phyloP scores from a whole-genome alignment of 805 yeast species.

The Metschnikowia sp. region DNA sequence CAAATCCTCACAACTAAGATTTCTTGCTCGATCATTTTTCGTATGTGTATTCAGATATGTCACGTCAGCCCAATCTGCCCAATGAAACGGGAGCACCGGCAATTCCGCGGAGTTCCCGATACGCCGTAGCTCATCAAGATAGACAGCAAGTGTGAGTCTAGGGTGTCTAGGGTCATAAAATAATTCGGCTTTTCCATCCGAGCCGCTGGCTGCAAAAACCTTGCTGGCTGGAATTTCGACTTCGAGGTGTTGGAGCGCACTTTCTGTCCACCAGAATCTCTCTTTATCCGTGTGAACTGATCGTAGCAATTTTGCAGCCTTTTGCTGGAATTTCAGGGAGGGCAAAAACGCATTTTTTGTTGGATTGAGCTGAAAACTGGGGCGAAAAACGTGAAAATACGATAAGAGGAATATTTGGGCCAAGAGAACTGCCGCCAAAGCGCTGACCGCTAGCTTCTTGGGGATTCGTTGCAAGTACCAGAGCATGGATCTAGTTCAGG shows the following conservation, averaged over 20 bases:
- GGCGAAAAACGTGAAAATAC: too few relatives aligned
- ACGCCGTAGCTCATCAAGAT: conserved; percentile 32
- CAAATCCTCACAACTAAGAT: conserved; percentile 25
- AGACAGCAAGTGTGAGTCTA: conserved; percentile 49
- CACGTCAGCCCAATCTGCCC: conserved; percentile 57
- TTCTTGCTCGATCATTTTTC: conserved; percentile 19
- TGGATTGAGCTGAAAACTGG: too few relatives aligned
- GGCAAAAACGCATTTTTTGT: too few relatives aligned
- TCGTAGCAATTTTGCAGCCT: too few relatives aligned
- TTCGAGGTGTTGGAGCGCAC: conserved; percentile 10
- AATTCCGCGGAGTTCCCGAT: conserved; percentile 1
- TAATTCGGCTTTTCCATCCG: conserved; percentile 17
- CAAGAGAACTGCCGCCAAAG: too few relatives aligned
- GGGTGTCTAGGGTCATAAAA: conserved; percentile 61
- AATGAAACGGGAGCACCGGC: conserved; percentile 41
- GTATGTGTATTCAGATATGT: conserved; percentile 21
- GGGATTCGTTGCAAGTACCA: too few relatives aligned
- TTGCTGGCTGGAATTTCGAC: conserved; percentile 5
- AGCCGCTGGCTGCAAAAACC: background rate
- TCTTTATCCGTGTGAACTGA: too few relatives aligned
- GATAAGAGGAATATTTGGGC: too few relatives aligned
- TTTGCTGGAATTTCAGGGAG: too few relatives aligned
- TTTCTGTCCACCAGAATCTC: background rate
- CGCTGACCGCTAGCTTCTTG: too few relatives aligned
- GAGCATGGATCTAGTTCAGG: too few relatives aligned